phyloP scores from a whole-genome alignment of 345 rosid species.

The Lepidium didymum region DNA sequence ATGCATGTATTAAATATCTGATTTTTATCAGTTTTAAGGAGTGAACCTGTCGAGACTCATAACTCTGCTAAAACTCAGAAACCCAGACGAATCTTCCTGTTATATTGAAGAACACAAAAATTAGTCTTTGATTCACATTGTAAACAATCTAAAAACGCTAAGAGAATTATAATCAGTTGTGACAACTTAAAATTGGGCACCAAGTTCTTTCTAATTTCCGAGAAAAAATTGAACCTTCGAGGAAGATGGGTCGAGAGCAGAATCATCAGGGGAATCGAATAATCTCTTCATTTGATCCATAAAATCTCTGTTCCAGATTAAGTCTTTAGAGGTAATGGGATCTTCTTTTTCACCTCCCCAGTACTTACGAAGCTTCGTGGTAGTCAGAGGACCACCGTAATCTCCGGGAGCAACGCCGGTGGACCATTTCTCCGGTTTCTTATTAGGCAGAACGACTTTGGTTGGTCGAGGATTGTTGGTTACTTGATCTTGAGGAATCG shows the following conservation, averaged over 20 bases:
- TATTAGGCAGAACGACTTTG: conserved; percentile 69
- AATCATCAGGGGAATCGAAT: conserved; percentile 38
- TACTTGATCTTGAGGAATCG: conserved; percentile 43
- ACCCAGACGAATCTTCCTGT: conserved; percentile 83
- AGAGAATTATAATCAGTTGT: background rate
- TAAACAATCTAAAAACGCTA: background rate
- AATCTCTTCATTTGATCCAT: conserved; percentile 66
- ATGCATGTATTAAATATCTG: background rate
- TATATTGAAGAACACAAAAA: background rate
- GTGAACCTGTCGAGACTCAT: conserved; percentile 83
- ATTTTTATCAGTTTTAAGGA: conserved; percentile 1
- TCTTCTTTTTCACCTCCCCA: conserved; percentile 88
- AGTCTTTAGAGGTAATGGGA: conserved; percentile 81
- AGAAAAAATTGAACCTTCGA: conserved; percentile 37
- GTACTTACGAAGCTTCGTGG: conserved; percentile 68
- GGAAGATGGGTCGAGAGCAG: conserved; percentile 32
- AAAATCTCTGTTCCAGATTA: conserved; percentile 90
- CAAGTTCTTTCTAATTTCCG: background rate
- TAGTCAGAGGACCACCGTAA: conserved; percentile 80
- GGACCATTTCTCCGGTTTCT: conserved; percentile 86
- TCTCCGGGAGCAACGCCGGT: conserved; percentile 92
- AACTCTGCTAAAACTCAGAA: conserved; percentile 78
- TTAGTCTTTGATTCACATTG: background rate
- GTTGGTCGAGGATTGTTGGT: conserved; percentile 40
- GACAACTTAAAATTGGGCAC: background rate